Percentiles rank a stretch among this genome's conserved stretches.
Evolutionary conservation across 306 rosid genomes (phyloP).

Genomic region (Dryas drummondii): DNA sequence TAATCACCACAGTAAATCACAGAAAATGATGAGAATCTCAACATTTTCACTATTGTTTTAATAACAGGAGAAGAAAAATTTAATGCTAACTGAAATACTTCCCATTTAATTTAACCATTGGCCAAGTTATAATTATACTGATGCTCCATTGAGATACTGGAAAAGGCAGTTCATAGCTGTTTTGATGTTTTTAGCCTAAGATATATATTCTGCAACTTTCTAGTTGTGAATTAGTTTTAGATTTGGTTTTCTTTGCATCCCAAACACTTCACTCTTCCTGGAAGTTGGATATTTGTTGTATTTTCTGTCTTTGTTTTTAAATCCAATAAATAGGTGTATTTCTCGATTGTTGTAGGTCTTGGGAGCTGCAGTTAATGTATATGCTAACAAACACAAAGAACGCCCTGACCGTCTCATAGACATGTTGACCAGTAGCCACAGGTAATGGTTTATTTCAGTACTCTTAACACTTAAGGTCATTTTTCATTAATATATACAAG

Average conservation of each 20-base stretch:
- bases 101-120: background rate
- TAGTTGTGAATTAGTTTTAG: background rate
- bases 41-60: background rate
- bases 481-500: no score
- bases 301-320: conserved; percentile 1
- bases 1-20: background rate
- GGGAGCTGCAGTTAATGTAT: conserved; percentile 96
- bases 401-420: conserved; percentile 98
- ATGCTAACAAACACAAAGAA: conserved; percentile 97
- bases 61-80: background rate
- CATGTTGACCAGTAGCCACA: conserved; percentile 97
- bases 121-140: background rate
- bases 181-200: background rate
- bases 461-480: background rate
- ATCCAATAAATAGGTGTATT: conserved; percentile 3
- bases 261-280: background rate
- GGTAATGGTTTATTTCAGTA: conserved; percentile 41
- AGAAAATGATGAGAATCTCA: background rate
- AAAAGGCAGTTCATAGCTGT: background rate
- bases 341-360: conserved; percentile 61
- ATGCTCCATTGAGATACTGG: background rate
- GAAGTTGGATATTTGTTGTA: background rate
- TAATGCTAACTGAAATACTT: background rate
- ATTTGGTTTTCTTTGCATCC: background rate
- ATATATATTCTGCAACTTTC: background rate